Conservation (phyloP, 164 flowering plant species). For the Santalum album region DNA sequence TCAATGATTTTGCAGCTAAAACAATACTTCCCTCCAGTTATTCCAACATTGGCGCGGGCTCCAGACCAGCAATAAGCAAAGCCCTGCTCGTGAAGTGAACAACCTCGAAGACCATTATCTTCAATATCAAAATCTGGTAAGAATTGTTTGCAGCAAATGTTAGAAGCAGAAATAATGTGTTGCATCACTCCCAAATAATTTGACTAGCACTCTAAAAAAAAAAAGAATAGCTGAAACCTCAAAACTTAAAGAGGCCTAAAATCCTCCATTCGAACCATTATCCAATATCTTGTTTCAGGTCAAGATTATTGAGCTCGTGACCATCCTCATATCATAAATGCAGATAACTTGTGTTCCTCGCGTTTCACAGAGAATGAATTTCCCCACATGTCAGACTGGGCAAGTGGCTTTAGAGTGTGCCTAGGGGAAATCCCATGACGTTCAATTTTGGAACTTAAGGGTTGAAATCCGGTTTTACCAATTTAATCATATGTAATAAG, state of each 20-base stretch:
- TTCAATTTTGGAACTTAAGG: no score
- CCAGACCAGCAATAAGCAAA: slow-evolving; percentile 81
- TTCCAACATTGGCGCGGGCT: slow-evolving; percentile 50
- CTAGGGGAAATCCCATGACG: no score
- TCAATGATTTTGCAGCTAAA: slow-evolving; percentile 55
- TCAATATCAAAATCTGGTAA: slow-evolving; percentile 50
- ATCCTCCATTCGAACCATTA: not conserved
- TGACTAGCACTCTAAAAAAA: not conserved
- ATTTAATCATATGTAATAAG: no score
- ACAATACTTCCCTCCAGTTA: slow-evolving; percentile 52
- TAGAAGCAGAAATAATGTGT: not conserved
- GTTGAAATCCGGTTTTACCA: no score
- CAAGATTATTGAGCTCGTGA: not conserved
- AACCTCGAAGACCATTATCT: slow-evolving; percentile 39
- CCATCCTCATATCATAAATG: no score
- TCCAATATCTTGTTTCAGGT: not conserved
- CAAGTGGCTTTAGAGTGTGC: no score
- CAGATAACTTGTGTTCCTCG: no score
- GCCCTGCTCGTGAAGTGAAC: slow-evolving; percentile 39
- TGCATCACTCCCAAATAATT: not conserved
- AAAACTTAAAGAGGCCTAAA: not conserved
- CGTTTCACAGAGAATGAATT: no score
- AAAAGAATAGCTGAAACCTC: not conserved
- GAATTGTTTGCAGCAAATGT: not conserved
- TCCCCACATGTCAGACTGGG: no score